These are phyloP conservation scores for Sporothrix phasma DNA, from an alignment of 2,329 filamentous ascomycete genomes.

Conservation along the genomic window DNA sequence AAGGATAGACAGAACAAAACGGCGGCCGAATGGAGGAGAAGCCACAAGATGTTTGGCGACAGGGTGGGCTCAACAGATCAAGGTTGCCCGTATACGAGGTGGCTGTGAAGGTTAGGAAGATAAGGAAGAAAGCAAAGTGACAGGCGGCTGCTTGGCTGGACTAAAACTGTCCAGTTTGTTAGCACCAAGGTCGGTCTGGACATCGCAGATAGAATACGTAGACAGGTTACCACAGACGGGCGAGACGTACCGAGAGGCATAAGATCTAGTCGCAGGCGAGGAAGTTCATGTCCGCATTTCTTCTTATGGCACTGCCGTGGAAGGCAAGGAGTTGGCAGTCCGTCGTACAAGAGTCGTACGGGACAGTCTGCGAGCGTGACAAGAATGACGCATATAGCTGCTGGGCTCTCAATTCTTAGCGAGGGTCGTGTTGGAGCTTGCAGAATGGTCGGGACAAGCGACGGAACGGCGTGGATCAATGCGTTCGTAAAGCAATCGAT, in stretches of 20 bases:
- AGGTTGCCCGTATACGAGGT: background rate
- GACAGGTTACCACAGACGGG: background rate
- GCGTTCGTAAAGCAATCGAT: constrained; percentile 1
- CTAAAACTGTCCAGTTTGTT: background rate
- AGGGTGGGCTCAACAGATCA: background rate
- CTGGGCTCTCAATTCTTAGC: constrained; percentile 1
- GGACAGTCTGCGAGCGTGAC: background rate
- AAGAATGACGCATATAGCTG: constrained; percentile 8
- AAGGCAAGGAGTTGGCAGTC: background rate
- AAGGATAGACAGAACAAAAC: background rate
- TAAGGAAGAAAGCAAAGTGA: background rate
- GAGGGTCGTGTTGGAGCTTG: constrained; percentile 4
- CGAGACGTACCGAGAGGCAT: constrained; percentile 2
- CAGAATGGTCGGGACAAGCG: constrained; percentile 6
- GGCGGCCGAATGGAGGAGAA: background rate
- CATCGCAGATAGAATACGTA: background rate
- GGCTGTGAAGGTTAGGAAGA: background rate
- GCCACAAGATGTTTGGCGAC: background rate
- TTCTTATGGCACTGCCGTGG: background rate
- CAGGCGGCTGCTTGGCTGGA: background rate
- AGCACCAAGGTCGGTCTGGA: background rate
- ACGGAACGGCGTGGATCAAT: constrained; percentile 5
- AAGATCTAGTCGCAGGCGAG: constrained; percentile 3
- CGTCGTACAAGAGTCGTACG: background rate
- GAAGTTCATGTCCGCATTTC: constrained; percentile 4